Evolutionary conservation across 179 eudicot genomes (phyloP), one percentile per base, ranked within the genome.

Genomic region (Amaranthus tricolor): DNA sequence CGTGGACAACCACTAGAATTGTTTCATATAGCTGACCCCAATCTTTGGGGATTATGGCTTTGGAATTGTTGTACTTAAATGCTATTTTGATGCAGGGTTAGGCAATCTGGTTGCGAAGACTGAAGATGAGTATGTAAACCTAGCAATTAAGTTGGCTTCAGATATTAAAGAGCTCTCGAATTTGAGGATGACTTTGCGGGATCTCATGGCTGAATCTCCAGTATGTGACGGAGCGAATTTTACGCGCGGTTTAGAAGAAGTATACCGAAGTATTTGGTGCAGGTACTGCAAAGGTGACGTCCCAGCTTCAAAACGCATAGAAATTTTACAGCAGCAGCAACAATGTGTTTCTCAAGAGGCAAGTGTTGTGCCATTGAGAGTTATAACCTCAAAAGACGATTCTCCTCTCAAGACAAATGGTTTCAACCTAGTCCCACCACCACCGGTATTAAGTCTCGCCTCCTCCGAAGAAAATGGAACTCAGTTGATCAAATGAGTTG

Each of bases 181-280:
- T 66, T 74, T 95, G 77, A 89, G 98, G 88, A 85, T 79, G 89
- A 83, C 82, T 75, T 79, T 95, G 77, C 90, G 99, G 56, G 86
- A 86, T 70, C 92, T 87, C 78, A 95, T 95, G 99, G 85, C 88
- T 6, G 93, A 88, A 57, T 95, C 99, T 44, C 92, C 97, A 52
- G 87, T 95, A 17, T 93, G 99, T 62, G 83, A 95, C 17, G 99
- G 99, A 48, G 74, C 92, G 51, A 91, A 88, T 20, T 95, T 95
- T 74, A 85, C 83, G 53, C 81, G 40, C 7, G 93, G 91, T 66
- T 77, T 95, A 69, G 99, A 95, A 77, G 84, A 88, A n/a, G 70
- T 84, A 48, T 95, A 88, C 76, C 81, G 98, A 73, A 78, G 84
- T 40, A 88, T 95, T 85, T 95, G 98, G 99, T 82, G 75, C 40